phyloP scores from a whole-genome alignment of 2,329 filamentous ascomycete species.

The Xylaria sp. region DNA sequence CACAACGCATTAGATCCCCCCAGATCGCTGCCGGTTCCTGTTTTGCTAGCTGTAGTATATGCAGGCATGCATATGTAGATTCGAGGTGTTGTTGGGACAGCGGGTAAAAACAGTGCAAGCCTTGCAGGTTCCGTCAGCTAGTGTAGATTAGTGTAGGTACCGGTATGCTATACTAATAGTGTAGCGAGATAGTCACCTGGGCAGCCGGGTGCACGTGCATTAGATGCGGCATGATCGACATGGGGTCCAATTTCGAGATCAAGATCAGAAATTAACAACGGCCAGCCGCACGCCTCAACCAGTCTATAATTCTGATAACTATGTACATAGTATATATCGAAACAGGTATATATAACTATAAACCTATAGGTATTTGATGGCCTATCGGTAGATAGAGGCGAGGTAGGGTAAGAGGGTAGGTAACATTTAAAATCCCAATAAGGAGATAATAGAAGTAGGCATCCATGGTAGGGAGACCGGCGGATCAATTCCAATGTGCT shows the following conservation, averaged over 20 bases:
- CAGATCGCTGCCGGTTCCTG: no score
- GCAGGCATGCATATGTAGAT: neutral
- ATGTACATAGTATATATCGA: neutral
- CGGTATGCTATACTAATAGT: neutral
- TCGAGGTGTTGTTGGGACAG: slow-evolving; percentile 7
- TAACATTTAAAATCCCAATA: no score
- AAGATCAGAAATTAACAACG: slow-evolving; percentile 33
- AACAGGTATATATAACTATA: no score
- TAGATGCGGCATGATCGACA: slow-evolving; percentile 34
- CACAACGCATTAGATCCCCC: neutral
- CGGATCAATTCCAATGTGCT: no score
- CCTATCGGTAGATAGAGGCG: no score
- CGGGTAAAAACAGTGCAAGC: slow-evolving; percentile 1
- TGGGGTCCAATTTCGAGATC: slow-evolving; percentile 35
- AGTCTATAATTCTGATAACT: neutral
- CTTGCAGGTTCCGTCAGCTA: slow-evolving; percentile 13
- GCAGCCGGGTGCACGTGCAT: slow-evolving; percentile 10
- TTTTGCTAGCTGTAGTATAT: neutral
- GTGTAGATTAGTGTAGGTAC: neutral
- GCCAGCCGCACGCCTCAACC: slow-evolving; percentile 28
- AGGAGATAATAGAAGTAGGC: no score
- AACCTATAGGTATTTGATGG: no score
- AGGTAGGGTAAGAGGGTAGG: no score
- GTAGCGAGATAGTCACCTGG: neutral
- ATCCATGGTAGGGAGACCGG: no score